These are phyloP conservation scores for Candida dubliniensis DNA, from an alignment of 1,139 yeast genomes.

Conservation along the genomic window DNA sequence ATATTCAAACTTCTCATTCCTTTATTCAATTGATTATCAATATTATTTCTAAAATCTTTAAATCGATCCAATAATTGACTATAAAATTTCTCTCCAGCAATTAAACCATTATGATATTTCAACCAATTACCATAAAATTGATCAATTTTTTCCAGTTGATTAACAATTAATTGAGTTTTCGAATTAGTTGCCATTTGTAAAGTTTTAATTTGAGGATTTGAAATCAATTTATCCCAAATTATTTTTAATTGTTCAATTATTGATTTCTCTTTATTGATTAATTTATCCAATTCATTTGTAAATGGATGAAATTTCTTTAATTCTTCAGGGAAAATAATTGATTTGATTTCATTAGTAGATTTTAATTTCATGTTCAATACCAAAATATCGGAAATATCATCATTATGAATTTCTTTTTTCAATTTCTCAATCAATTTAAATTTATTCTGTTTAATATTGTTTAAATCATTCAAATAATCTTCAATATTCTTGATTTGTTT, in stretches of 20 bases:
- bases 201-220: slow-evolving; percentile 42
- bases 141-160: slow-evolving; percentile 38
- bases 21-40: slow-evolving; percentile 3
- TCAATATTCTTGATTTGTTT: slow-evolving; percentile 43
- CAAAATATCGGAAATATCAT: slow-evolving; percentile 80
- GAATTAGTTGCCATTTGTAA: slow-evolving; percentile 36
- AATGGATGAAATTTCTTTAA: slow-evolving; percentile 75
- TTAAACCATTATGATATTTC: slow-evolving; percentile 56
- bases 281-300: slow-evolving; percentile 64
- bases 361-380: slow-evolving; percentile 64
- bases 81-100: slow-evolving; percentile 66
- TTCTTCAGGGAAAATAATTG: slow-evolving; percentile 67
- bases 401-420: slow-evolving; percentile 71
- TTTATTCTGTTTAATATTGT: slow-evolving; percentile 57
- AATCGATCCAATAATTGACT: slow-evolving; percentile 44
- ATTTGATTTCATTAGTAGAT: slow-evolving; percentile 56
- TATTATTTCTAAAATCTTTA: slow-evolving; percentile 1
- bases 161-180: slow-evolving; percentile 22
- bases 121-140: slow-evolving; percentile 61
- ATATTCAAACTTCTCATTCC: slow-evolving; percentile 4
- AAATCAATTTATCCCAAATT: slow-evolving; percentile 57
- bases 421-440: slow-evolving; percentile 59
- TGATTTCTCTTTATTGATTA: slow-evolving; percentile 62
- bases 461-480: slow-evolving; percentile 46
- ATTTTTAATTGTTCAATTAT: slow-evolving; percentile 57